A percentile compares a stretch with the other conserved stretches of the same genome.
Conservation (phyloP, 2,329 filamentous ascomycete species). For the Botrytis paeoniae region DNA sequence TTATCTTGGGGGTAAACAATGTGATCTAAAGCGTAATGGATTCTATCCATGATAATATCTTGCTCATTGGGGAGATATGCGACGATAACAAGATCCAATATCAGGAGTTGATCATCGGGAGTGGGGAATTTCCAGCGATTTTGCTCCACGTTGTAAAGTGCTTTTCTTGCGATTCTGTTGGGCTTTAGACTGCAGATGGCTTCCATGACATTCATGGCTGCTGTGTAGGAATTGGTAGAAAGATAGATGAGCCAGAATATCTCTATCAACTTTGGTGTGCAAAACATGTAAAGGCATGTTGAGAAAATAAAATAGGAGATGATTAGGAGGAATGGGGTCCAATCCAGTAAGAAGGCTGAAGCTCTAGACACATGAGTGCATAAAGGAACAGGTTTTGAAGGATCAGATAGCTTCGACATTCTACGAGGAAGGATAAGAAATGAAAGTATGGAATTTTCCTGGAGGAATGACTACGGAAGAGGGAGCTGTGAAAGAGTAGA, state of each 20-base stretch:
- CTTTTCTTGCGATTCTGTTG: constrained; percentile 39
- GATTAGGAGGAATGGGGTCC: constrained; percentile 44
- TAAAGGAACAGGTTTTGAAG: neutral
- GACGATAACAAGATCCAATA: constrained; percentile 48
- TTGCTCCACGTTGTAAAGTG: constrained; percentile 40
- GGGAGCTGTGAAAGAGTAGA: neutral
- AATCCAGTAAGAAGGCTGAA: constrained; percentile 33
- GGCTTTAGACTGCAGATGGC: constrained; percentile 42
- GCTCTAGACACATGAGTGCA: neutral
- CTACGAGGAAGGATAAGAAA: neutral
- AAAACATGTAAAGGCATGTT: constrained; percentile 43
- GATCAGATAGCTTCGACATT: neutral
- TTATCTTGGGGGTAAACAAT: constrained; percentile 46
- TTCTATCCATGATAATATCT: constrained; percentile 48
- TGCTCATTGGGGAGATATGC: constrained; percentile 51
- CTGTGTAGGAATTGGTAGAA: constrained; percentile 45
- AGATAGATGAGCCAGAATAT: constrained; percentile 47
- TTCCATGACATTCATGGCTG: constrained; percentile 43
- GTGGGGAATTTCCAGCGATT: constrained; percentile 44
- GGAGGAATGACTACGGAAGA: neutral
- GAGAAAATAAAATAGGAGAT: constrained; percentile 44
- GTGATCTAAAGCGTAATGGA: constrained; percentile 46
- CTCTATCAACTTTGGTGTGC: constrained; percentile 38
- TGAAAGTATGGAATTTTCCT: neutral
- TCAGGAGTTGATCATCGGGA: constrained; percentile 41